Evolutionary conservation across 176 grass and related monocot genomes (phyloP).

Genomic region (Cocos nucifera): DNA sequence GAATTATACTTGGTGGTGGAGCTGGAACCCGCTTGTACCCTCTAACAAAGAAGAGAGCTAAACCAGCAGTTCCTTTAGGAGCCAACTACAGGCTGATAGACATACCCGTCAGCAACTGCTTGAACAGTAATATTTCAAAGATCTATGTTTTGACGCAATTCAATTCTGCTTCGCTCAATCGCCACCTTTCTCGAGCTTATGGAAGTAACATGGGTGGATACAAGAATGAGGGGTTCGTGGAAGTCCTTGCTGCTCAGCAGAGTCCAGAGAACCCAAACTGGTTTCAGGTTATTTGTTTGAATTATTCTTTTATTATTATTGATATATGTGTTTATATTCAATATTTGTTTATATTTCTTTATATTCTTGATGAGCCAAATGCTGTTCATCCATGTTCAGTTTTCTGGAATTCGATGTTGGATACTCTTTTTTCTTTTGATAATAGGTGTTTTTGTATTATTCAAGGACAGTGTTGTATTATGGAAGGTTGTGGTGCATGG

Average conservation of each 20-base stretch:
- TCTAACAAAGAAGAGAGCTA: conserved; percentile 91
- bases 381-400: too few relatives aligned
- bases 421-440: too few relatives aligned
- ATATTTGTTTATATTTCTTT: too few relatives aligned
- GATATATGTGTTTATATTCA: background rate
- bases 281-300: conserved; percentile 66
- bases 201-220: conserved; percentile 82
- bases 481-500: too few relatives aligned
- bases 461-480: too few relatives aligned
- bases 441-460: too few relatives aligned
- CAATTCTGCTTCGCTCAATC: conserved; percentile 89
- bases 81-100: conserved; percentile 96
- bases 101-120: conserved; percentile 92
- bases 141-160: conserved; percentile 96
- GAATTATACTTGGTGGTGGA: conserved; percentile 91
- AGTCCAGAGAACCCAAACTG: conserved; percentile 97
- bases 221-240: conserved; percentile 97
- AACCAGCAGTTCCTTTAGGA: conserved; percentile 81
- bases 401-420: too few relatives aligned
- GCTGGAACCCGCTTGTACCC: conserved; percentile 91
- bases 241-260: conserved; percentile 89
- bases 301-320: conserved; percentile 15
- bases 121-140: conserved; percentile 91
- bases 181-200: conserved; percentile 86
- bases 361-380: too few relatives aligned